phyloP scores from a whole-genome alignment of 352 stramenopile genomes.

The Globisporangium irregulare region DNA sequence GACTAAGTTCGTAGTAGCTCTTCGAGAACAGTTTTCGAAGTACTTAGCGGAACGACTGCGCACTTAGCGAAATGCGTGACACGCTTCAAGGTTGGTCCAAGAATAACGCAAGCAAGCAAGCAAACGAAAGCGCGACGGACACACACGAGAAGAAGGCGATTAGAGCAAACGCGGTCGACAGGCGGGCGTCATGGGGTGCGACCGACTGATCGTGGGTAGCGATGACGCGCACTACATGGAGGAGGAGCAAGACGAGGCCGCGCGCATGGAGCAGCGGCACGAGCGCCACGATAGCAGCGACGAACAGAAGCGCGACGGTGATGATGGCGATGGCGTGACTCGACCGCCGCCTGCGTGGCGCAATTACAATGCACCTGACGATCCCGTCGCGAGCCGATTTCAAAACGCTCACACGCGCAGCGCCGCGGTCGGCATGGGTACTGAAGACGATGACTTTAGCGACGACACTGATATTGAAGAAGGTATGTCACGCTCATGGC shows the following conservation, averaged over 20 bases:
- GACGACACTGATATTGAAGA: conserved; percentile 81
- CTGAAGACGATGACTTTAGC: conserved; percentile 17
- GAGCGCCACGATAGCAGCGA: neutral
- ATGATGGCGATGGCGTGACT: conserved; percentile 4
- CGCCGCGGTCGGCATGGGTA: neutral
- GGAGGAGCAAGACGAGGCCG: conserved; percentile 1
- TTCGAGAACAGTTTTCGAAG: neutral
- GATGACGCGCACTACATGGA: conserved; percentile 9
- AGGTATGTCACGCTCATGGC: conserved; percentile 26
- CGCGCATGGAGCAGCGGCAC: conserved; percentile 7
- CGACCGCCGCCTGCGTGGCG: neutral
- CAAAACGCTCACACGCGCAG: conserved; percentile 1
- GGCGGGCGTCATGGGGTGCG: conserved; percentile 49
- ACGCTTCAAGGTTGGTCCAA: conserved; percentile 1
- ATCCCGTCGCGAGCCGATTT: neutral
- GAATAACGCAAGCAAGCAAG: neutral
- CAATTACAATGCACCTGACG: conserved; percentile 10
- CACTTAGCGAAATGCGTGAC: neutral
- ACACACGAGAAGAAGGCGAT: neutral
- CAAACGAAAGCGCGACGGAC: neutral
- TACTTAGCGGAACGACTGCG: neutral
- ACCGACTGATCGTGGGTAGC: conserved; percentile 37
- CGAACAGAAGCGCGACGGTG: conserved; percentile 19
- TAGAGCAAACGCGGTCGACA: neutral
- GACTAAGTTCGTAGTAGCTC: neutral